These are phyloP conservation scores for Terana coerulea DNA, from an alignment of 768 basidiomycete species.

Conservation along the genomic window DNA sequence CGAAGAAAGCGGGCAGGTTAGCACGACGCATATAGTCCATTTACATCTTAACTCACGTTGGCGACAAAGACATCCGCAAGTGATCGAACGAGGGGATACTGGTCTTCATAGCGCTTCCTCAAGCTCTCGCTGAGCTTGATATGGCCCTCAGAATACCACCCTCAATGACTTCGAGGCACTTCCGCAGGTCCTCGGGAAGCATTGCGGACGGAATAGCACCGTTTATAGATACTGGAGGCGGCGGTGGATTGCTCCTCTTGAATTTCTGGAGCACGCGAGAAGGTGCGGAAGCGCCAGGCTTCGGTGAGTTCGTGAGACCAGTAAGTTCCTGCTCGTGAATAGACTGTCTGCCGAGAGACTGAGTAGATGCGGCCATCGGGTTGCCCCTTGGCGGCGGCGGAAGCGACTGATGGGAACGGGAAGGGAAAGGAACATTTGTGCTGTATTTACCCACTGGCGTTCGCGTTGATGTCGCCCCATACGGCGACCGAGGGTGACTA, in stretches of 20 bases:
- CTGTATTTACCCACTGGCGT: constrained; percentile 37
- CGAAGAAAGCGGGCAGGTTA: constrained; percentile 16
- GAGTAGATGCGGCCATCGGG: constrained; percentile 57
- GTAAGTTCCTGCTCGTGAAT: constrained; percentile 45
- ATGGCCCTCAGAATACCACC: constrained; percentile 85
- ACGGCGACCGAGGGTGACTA: constrained; percentile 75
- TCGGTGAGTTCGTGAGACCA: constrained; percentile 34
- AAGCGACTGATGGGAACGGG: constrained; percentile 75
- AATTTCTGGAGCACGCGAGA: constrained; percentile 59
- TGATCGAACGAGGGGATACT: constrained; percentile 89
- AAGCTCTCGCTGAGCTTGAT: constrained; percentile 79
- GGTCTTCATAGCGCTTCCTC: constrained; percentile 89
- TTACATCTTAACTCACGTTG: constrained; percentile 80
- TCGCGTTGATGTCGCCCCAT: constrained; percentile 48
- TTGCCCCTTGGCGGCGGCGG: constrained; percentile 59
- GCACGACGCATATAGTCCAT: not conserved
- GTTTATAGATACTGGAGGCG: constrained; percentile 40
- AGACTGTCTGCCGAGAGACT: constrained; percentile 73
- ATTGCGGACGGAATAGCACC: constrained; percentile 68
- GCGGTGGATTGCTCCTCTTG: constrained; percentile 56
- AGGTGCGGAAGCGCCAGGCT: constrained; percentile 29
- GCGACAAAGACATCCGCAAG: constrained; percentile 95
- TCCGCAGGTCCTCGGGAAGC: constrained; percentile 82
- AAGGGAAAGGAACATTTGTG: constrained; percentile 68
- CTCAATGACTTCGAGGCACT: constrained; percentile 84